Base-by-base conservation (phyloP, 352 stramenopile genomes). In the Globisporangium megalacanthum region DNA sequence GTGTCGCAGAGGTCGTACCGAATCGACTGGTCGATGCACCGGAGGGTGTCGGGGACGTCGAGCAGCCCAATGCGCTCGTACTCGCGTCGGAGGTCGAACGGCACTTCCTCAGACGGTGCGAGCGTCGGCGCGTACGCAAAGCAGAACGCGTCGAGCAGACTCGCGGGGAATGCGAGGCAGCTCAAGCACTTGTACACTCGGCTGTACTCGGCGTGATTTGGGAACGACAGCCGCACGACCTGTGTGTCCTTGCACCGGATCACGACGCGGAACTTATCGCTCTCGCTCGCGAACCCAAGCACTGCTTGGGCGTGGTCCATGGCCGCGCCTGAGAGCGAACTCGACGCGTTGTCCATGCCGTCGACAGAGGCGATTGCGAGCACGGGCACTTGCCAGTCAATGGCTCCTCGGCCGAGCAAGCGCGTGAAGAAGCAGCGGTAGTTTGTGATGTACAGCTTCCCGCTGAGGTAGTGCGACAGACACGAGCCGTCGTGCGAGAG, bases 1-100 rank as follows among this genome's bases (percentile, higher is more conserved):
- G 92, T 97, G n/a, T 93, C 75, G 58, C 89, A 98, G 9, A 98
- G 68, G 15, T 82, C 73, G 56, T 96, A 97, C 8, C 75, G 68
- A 20, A 60, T 11, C 15, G 81, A 82, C 35, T 95, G 82, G 41
- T 93, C 81, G 36, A 92, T 92, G 61, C 86, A 92, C 20, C 81
- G 86, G 17, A 89, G 54, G 17, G 73, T 68, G 10, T 85, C 66
- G 1, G 84, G 82, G 42, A 71, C 77, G 11, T 77, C 73, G 8
- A 96, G 56, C 22, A 96, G 62, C 0, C 87, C 87, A 29, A 95
- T 78, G 49, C 87, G 83, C 4, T 78, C 58, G 50, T 95, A 94
- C 57, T 96, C 87, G 20, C 75, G 65, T 9, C 81, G 79, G 52
- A 94, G 68, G 49, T 94, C 84, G 52, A 94, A 94, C 25, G 75